Base-by-base conservation (phyloP, 768 basidiomycete genomes). In the Termitomyces eurrhizus region DNA sequence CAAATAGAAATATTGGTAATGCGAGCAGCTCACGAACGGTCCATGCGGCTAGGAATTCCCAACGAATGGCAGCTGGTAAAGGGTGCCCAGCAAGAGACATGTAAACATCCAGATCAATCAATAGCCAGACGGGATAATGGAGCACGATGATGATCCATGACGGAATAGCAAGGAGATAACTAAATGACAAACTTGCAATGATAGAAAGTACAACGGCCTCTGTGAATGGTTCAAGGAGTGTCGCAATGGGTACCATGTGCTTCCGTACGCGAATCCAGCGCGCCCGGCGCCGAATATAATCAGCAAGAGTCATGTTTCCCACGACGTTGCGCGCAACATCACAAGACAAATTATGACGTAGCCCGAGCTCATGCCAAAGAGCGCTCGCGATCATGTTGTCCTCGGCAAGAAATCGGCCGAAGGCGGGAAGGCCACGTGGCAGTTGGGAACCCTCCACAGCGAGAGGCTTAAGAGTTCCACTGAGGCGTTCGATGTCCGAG, bases 211-310 rank as follows among this genome's bases (percentile, higher is more conserved):
- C 72, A 44, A 97, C 72, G 48, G 85, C 87, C 74, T 99, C 97
- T 18, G 95, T 97, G 70, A 98, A 86, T 2, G 97, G 97, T 72
- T 99, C 97, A 21, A 92, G 66, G 56, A 98, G 58, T 0, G 95
- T 98, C 18, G 95, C 95, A 9, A 83, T 78, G 45, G 92, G 71
- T 8, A 92, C 89, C 94, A 98, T 98, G 67, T 87, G 87, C 72
- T 95, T 98, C 56, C 97, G 85, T 36, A 98, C 96, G 48, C 97
- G 86, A 68, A 99, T 93, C 97, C 97, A 99, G 2, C 97, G 88
- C 21, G 94, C 87, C 33, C 97, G 87, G 39, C 97, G 83, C 80
- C 85, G 85, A 60, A 98, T 79, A 74, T 97, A 99, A 68, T 90
- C 93, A 36, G 73, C 74, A 56, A 98, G 77, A 2, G 87, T 78